phyloP scores from a whole-genome alignment of 352 stramenopile genomes.

The Phytophthora sp. region DNA sequence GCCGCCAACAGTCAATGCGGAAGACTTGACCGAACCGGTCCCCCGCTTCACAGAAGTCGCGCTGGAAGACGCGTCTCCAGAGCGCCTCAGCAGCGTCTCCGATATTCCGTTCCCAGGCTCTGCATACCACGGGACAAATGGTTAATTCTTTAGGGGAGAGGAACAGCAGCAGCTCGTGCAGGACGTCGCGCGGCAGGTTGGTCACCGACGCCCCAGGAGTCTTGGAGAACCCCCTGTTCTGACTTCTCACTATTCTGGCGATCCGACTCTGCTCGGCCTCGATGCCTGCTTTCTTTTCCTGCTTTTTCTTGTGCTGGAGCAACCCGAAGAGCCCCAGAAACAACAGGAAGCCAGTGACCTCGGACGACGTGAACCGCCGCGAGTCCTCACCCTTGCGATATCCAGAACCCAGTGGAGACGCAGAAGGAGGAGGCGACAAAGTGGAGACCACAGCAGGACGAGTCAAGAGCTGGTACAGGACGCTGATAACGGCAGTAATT shows the following conservation, averaged over 20 bases:
- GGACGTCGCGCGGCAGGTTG: conserved; percentile 48
- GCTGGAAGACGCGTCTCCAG: conserved; percentile 57
- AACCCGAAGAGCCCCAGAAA: conserved; percentile 68
- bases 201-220: conserved; percentile 13
- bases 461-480: conserved; percentile 60
- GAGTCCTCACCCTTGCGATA: conserved; percentile 41
- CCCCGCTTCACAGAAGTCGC: conserved; percentile 62
- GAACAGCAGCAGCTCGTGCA: conserved; percentile 61
- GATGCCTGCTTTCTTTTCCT: conserved; percentile 24
- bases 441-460: conserved; percentile 3
- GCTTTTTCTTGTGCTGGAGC: conserved; percentile 58
- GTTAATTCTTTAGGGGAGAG: conserved; percentile 55
- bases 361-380: conserved; percentile 52
- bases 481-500: conserved; percentile 54
- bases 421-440: conserved; percentile 10
- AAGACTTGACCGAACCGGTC: conserved; percentile 58
- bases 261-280: conserved; percentile 33
- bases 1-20: conserved; percentile 59
- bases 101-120: conserved; percentile 37
- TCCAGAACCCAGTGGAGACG: conserved; percentile 10
- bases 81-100: conserved; percentile 49
- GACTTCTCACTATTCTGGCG: conserved; percentile 24
- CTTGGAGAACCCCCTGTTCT: conserved; percentile 8
- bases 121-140: conserved; percentile 50
- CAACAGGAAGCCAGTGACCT: conserved; percentile 66